These are phyloP conservation scores for Camellia lanceoleosa DNA, from an alignment of 148 eudicot genomes.

Conservation along the genomic window DNA sequence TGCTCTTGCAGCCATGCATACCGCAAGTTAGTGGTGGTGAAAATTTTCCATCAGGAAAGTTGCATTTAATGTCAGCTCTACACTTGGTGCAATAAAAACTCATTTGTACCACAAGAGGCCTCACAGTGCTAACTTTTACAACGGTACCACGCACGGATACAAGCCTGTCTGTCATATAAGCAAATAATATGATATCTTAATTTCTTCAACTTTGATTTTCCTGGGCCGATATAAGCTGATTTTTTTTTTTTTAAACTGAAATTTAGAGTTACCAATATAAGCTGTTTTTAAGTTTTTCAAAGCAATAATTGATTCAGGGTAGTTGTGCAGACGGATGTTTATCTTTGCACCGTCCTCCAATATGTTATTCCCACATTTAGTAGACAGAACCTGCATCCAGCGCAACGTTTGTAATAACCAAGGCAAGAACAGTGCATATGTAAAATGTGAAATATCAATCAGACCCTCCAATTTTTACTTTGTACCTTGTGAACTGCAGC, in stretches of 20 bases:
- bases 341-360: slow-evolving; percentile 48
- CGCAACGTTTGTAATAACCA: not conserved
- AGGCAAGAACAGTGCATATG: not conserved
- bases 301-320: slow-evolving; percentile 78
- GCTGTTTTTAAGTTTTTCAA: slow-evolving; percentile 96
- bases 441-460: not conserved
- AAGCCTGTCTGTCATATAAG: slow-evolving; percentile 69
- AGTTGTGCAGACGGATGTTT: slow-evolving; percentile 73
- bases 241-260: not conserved
- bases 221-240: not conserved
- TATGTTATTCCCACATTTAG: slow-evolving; percentile 36
- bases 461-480: not conserved
- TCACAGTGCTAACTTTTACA: slow-evolving; percentile 88
- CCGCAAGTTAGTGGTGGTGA: slow-evolving; percentile 77
- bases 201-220: not conserved
- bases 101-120: slow-evolving; percentile 85
- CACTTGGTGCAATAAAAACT: slow-evolving; percentile 70
- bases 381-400: slow-evolving; percentile 44
- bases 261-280: slow-evolving; percentile 68
- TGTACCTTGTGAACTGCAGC: slow-evolving; percentile 91
- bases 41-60: slow-evolving; percentile 94
- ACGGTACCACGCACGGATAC: slow-evolving; percentile 90
- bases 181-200: slow-evolving; percentile 6
- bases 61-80: slow-evolving; percentile 64
- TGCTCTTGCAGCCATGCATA: slow-evolving; percentile 79